Conservation (phyloP, 164 flowering plant genomes). For the Pachysandra terminalis region DNA sequence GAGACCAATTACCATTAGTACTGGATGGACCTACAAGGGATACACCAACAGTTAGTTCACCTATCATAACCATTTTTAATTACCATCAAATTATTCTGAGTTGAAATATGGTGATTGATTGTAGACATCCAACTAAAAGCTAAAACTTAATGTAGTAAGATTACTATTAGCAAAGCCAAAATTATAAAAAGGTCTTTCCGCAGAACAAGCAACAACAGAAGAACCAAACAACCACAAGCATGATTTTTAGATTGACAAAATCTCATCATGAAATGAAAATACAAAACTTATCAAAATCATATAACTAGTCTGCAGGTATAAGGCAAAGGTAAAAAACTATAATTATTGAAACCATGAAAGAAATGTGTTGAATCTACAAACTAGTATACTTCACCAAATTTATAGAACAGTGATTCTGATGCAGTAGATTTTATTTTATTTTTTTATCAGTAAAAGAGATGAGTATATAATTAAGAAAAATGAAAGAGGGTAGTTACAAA, state of each 20-base stretch:
- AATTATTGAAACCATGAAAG: too few species aligned
- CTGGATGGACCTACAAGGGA: slow-evolving; percentile 86
- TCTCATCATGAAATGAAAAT: background rate
- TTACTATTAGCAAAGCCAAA: background rate
- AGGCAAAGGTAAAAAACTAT: too few species aligned
- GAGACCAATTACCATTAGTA: slow-evolving; percentile 81
- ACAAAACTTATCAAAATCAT: too few species aligned
- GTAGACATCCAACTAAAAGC: slow-evolving; percentile 1
- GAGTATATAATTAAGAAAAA: too few species aligned
- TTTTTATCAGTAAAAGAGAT: too few species aligned
- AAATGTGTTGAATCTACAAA: too few species aligned
- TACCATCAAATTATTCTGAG: background rate
- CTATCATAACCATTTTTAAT: background rate
- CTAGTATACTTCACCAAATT: too few species aligned
- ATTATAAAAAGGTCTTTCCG: background rate
- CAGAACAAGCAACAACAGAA: background rate
- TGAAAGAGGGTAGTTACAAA: too few species aligned
- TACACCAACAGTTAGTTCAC: slow-evolving; percentile 6
- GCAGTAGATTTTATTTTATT: too few species aligned
- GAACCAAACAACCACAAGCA: background rate
- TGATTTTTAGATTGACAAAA: slow-evolving; percentile 1
- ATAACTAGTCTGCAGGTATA: too few species aligned
- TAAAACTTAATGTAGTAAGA: too few species aligned
- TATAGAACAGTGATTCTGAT: too few species aligned
- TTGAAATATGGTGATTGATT: background rate